A percentile compares a stretch with the other conserved stretches of the same genome.
Conservation (phyloP, 495 filamentous ascomycete genomes). For the Haplographium delicatum region DNA sequence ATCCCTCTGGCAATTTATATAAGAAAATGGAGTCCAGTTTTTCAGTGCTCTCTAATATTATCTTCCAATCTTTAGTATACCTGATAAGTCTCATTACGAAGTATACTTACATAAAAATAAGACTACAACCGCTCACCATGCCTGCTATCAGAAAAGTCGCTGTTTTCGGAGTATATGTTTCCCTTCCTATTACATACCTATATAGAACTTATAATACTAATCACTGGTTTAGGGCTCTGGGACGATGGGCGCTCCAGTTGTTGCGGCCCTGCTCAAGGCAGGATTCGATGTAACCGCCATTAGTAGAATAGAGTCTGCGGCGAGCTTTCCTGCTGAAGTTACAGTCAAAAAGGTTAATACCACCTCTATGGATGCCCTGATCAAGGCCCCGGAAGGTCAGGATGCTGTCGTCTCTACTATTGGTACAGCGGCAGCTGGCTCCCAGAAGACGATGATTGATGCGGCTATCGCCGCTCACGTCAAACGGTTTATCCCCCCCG, state of each 20-base stretch:
- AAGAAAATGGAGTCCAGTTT: too few relatives aligned
- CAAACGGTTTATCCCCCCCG: conserved; percentile 57
- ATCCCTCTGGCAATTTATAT: too few relatives aligned
- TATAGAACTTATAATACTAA: too few relatives aligned
- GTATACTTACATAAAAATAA: too few relatives aligned
- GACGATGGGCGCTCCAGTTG: conserved; percentile 50
- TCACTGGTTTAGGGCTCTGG: too few relatives aligned
- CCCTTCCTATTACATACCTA: too few relatives aligned
- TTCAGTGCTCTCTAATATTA: too few relatives aligned
- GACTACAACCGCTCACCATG: too few relatives aligned
- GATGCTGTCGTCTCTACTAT: conserved; percentile 55
- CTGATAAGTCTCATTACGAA: too few relatives aligned
- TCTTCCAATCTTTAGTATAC: too few relatives aligned
- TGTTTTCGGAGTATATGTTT: too few relatives aligned
- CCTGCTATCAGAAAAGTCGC: too few relatives aligned
- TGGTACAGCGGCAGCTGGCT: conserved; percentile 28
- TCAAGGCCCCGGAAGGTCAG: conserved; percentile 42
- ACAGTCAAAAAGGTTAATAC: conserved; percentile 46
- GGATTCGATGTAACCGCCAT: conserved; percentile 56
- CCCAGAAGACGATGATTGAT: conserved; percentile 50
- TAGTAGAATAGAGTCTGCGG: conserved; percentile 38
- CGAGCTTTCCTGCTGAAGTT: conserved; percentile 32
- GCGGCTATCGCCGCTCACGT: conserved; percentile 55
- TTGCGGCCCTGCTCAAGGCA: conserved; percentile 47
- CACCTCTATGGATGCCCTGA: conserved; percentile 41